Base-by-base conservation (phyloP, 169 alveolate genomes). In the Eimeria brunetti region DNA sequence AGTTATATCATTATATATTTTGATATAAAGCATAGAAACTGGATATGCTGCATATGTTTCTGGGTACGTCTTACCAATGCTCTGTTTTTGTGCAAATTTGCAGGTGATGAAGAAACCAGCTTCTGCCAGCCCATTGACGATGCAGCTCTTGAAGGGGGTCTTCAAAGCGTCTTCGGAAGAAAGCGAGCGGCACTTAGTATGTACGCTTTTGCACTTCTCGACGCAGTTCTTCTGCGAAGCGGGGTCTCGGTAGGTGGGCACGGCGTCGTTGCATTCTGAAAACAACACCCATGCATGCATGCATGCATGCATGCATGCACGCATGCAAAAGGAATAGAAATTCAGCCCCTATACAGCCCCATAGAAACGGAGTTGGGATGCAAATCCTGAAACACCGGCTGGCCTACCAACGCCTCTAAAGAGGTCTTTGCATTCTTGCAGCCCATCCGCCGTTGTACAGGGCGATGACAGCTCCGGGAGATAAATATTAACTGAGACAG, bases 21-120 rank as follows among this genome's bases (percentile, higher is more conserved):
- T 1, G 16, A 73, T 11, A 14, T 16, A 58, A 58, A 20, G 69
- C n/a, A 2, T 73, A 73, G 4, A 16, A 38, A 16, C 73, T 1
- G 73, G 38, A 27, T 2, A 27, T 5, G 3, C 27, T 18, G 73
- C 33, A 3, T 18, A 33, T 3, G 12, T 27, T 33, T 62, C 38
- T 2, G 16, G 3, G 38, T 62, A 62, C 16, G 90, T 49, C 90
- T 51, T 56, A 83, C 90, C 3, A 9, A 56, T 49, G 0, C 5
- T 6, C 75, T 53, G 90, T 1, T 33, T 38, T 18, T 24, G 75
- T 22, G 44, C 33, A n/a, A 83, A 56, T 51, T 41, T 83, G 62
- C 90, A 83, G 20, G 73, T 49, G 60, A 56, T 51, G 90, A 49
- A 83, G 75, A 83, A 83, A 11, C 60, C 90, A 33, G 53, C 7